Evolutionary conservation across 1,284 basidiomycete genomes (phyloP).

Genomic region (Fomitopsis schrenkii): DNA sequence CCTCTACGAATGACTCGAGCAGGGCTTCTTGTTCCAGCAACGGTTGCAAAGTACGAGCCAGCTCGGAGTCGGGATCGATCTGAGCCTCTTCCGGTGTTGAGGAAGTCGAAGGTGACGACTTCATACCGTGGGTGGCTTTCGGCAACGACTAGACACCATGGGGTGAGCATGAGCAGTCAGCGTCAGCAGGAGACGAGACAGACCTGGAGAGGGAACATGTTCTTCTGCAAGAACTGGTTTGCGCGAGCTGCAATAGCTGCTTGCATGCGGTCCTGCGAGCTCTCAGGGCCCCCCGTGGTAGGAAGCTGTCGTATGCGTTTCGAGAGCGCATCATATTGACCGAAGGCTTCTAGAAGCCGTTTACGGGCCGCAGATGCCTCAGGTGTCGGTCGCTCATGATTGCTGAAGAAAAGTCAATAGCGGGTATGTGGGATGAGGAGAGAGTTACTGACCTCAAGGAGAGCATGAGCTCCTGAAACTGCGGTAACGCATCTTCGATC

Average conservation of each 20-base stretch:
- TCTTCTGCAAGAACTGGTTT: conserved; percentile 80
- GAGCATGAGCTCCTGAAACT: conserved; percentile 66
- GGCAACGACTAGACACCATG: conserved; percentile 51
- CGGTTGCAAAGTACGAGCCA: conserved; percentile 75
- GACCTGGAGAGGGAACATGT: conserved; percentile 83
- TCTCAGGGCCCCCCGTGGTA: conserved; percentile 50
- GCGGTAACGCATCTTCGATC: conserved; percentile 64
- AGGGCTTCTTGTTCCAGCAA: conserved; percentile 88
- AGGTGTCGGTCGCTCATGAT: conserved; percentile 57
- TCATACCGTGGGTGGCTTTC: conserved; percentile 37
- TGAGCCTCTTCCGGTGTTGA: conserved; percentile 25
- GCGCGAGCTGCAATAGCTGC: conserved; percentile 77
- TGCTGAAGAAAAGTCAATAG: conserved; percentile 34
- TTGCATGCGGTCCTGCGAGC: conserved; percentile 83
- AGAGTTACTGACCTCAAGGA: conserved; percentile 39
- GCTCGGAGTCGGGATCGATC: conserved; percentile 61
- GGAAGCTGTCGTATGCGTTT: conserved; percentile 81
- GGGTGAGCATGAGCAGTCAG: background rate
- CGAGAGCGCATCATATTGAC: conserved; percentile 84
- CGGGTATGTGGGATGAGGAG: conserved; percentile 1
- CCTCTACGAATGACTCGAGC: conserved; percentile 77
- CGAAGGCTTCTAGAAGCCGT: conserved; percentile 77
- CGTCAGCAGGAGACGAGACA: conserved; percentile 10
- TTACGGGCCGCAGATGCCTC: conserved; percentile 75
- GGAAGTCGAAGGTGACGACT: conserved; percentile 18